phyloP scores from a whole-genome alignment of 2,329 filamentous ascomycete species.

The Lachnum nothofagi region DNA sequence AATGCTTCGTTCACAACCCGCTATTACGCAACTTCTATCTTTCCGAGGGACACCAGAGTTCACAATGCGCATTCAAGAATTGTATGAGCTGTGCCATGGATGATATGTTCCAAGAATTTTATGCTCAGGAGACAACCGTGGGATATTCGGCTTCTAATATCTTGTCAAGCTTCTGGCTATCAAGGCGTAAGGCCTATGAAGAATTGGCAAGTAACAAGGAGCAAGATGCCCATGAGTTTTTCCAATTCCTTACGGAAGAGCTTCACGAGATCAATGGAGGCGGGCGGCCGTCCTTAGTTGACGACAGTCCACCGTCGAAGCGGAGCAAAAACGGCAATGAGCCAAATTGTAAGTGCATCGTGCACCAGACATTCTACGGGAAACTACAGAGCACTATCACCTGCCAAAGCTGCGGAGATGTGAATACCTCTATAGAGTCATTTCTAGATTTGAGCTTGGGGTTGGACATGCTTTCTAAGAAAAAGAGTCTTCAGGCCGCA shows the following conservation, averaged over 20 bases:
- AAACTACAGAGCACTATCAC: slow-evolving; percentile 87
- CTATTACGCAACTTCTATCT: slow-evolving; percentile 89
- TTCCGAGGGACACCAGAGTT: slow-evolving; percentile 77
- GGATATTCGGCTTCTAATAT: slow-evolving; percentile 88
- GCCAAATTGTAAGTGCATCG: slow-evolving; percentile 70
- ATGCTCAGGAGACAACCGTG: slow-evolving; percentile 70
- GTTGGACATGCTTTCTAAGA: slow-evolving; percentile 69
- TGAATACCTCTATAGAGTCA: slow-evolving; percentile 77
- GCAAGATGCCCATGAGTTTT: slow-evolving; percentile 95
- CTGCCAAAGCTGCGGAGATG: slow-evolving; percentile 79
- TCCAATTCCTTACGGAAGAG: slow-evolving; percentile 90
- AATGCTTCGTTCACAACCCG: slow-evolving; percentile 90
- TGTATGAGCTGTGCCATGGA: slow-evolving; percentile 68
- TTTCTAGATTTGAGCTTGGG: slow-evolving; percentile 88
- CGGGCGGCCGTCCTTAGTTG: slow-evolving; percentile 37
- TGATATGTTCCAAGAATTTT: slow-evolving; percentile 69
- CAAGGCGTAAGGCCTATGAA: slow-evolving; percentile 66
- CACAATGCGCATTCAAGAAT: slow-evolving; percentile 61
- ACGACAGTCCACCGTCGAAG: slow-evolving; percentile 24
- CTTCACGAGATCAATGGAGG: slow-evolving; percentile 73
- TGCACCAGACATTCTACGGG: slow-evolving; percentile 92
- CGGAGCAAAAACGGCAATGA: slow-evolving; percentile 24
- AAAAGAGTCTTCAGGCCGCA: slow-evolving; percentile 44
- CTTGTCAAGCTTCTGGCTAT: slow-evolving; percentile 84
- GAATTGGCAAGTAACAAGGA: slow-evolving; percentile 85